These are phyloP conservation scores for Geotrichum carabidarum DNA, from an alignment of 1,139 yeast genomes.

Conservation along the genomic window DNA sequence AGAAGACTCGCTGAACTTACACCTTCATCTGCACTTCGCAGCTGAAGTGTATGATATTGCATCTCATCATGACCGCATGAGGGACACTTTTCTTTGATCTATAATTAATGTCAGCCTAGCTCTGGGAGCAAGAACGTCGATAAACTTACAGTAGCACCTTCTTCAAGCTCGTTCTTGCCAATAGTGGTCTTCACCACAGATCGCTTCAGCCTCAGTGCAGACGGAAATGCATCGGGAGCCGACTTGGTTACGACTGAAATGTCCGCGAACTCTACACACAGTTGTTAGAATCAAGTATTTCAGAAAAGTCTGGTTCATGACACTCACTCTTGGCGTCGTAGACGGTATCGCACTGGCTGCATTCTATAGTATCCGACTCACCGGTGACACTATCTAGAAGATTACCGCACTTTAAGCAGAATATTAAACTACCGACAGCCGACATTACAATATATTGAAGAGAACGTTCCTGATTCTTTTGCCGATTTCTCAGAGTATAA, in stretches of 20 bases:
- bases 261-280: conserved; percentile 52
- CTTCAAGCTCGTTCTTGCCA: conserved; percentile 73
- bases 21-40: conserved; percentile 98
- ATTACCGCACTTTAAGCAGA: conserved; percentile 92
- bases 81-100: conserved; percentile 92
- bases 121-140: too few relatives aligned
- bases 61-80: conserved; percentile 96
- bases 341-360: conserved; percentile 61
- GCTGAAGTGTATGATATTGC: conserved; percentile 94
- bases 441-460: conserved; percentile 50
- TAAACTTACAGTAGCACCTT: conserved; percentile 65
- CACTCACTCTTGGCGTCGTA: conserved; percentile 44
- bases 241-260: conserved; percentile 83
- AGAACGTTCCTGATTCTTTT: background rate
- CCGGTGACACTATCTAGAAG: conserved; percentile 66
- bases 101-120: background rate
- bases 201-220: conserved; percentile 68
- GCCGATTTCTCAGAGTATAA: background rate
- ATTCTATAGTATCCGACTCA: conserved; percentile 43
- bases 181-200: conserved; percentile 86
- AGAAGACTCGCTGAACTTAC: conserved; percentile 32
- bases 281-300: background rate
- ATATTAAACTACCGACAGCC: conserved; percentile 89
- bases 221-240: conserved; percentile 88
- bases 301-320: background rate